These are phyloP conservation scores for Talaromyces funiculosus DNA, from an alignment of 2,329 filamentous ascomycete species.

Conservation along the genomic window DNA sequence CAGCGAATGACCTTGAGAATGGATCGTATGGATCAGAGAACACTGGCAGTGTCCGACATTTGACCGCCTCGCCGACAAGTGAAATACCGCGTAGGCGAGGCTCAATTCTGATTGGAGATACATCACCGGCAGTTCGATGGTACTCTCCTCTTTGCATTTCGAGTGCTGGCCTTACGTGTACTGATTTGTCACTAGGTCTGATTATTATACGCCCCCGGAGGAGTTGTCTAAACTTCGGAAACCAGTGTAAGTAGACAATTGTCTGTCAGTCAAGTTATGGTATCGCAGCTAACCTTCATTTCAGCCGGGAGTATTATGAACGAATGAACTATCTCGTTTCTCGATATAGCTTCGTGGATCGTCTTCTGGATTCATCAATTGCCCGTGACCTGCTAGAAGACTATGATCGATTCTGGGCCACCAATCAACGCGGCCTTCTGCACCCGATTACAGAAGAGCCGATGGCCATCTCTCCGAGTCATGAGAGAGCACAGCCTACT, in stretches of 20 bases:
- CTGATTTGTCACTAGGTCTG: slow-evolving; percentile 47
- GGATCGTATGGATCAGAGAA: background rate
- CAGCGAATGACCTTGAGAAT: background rate
- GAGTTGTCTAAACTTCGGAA: slow-evolving; percentile 67
- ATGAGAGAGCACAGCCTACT: background rate
- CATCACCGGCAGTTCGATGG: slow-evolving; percentile 80
- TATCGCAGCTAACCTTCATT: background rate
- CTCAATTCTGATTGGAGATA: slow-evolving; percentile 81
- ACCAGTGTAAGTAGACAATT: slow-evolving; percentile 48
- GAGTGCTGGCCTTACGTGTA: background rate
- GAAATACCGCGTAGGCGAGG: slow-evolving; percentile 37
- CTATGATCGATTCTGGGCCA: slow-evolving; percentile 61
- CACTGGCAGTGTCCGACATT: background rate
- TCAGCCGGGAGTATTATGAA: slow-evolving; percentile 78
- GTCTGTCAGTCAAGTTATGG: background rate
- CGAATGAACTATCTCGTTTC: slow-evolving; percentile 82
- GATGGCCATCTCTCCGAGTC: slow-evolving; percentile 22
- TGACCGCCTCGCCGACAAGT: background rate
- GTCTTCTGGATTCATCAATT: slow-evolving; percentile 83
- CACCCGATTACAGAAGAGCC: slow-evolving; percentile 71
- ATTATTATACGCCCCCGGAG: slow-evolving; percentile 76
- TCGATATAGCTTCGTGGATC: slow-evolving; percentile 90
- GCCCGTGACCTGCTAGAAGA: slow-evolving; percentile 88
- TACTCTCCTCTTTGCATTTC: slow-evolving; percentile 17
- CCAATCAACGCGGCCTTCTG: slow-evolving; percentile 54